Conservation (phyloP, 1,139 yeast genomes). For the Saccharomyces hybrid region DNA sequence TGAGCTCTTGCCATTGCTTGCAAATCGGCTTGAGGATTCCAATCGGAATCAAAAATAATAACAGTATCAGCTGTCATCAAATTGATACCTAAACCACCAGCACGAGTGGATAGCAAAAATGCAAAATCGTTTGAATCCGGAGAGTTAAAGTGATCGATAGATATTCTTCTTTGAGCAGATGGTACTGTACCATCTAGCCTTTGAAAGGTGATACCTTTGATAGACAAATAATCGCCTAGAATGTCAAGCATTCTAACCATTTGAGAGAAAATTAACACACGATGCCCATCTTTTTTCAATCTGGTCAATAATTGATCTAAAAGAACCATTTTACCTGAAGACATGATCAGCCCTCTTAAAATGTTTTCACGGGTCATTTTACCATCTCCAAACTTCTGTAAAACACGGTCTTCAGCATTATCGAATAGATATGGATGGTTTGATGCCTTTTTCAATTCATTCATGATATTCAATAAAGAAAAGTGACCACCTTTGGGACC, state of each 20-base stretch:
- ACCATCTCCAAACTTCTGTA: constrained; percentile 53
- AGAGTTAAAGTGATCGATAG: too few relatives aligned
- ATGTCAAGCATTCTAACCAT: constrained; percentile 78
- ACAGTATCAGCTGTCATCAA: too few relatives aligned
- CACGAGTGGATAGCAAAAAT: too few relatives aligned
- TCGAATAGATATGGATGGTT: constrained; percentile 95
- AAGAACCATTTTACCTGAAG: constrained; percentile 66
- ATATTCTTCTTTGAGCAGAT: constrained; percentile 79
- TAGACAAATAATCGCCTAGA: constrained; percentile 81
- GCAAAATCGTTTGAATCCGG: too few relatives aligned
- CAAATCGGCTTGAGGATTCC: too few relatives aligned
- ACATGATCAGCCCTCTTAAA: constrained; percentile 88
- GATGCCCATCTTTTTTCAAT: constrained; percentile 47
- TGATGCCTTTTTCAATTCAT: constrained; percentile 91
- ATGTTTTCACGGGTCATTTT: constrained; percentile 63
- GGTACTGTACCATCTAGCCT: constrained; percentile 96
- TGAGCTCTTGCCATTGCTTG: too few relatives aligned
- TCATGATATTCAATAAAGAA: constrained; percentile 83
- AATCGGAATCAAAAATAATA: too few relatives aligned
- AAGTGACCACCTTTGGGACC: constrained; percentile 77
- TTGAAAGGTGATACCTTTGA: constrained; percentile 87
- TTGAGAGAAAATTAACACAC: constrained; percentile 73
- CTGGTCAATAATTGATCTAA: constrained; percentile 53
- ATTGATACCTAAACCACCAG: too few relatives aligned
- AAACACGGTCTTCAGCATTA: constrained; percentile 80